Percentiles rank a stretch among this genome's conserved stretches.
Evolutionary conservation across 2,329 filamentous ascomycete species (phyloP).

Genomic region (Xylariaceae sp.): DNA sequence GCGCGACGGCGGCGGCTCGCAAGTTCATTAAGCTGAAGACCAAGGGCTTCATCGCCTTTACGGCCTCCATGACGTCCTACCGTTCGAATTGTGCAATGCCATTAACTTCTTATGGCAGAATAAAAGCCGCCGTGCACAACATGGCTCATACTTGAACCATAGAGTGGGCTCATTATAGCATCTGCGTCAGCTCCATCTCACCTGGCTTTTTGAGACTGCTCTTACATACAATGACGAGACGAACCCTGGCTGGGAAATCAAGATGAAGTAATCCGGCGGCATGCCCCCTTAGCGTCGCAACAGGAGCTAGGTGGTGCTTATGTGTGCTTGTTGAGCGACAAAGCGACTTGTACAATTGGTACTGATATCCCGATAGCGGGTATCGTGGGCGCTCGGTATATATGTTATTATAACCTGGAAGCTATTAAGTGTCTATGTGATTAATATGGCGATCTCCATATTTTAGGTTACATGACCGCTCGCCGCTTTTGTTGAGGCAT

Average conservation of each 20-base stretch:
- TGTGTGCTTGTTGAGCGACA: constrained; percentile 61
- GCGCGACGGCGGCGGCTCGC: constrained; percentile 52
- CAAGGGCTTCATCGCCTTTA: constrained; percentile 51
- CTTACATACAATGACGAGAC: constrained; percentile 58
- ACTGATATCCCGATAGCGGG: constrained; percentile 55
- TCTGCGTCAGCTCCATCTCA: constrained; percentile 54
- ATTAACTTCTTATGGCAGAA: constrained; percentile 54
- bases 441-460: background rate
- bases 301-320: constrained; percentile 63
- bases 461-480: no score
- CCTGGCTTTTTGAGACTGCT: constrained; percentile 51
- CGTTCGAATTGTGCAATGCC: constrained; percentile 56
- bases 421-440: constrained; percentile 26
- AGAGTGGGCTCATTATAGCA: constrained; percentile 55
- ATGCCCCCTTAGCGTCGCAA: constrained; percentile 59
- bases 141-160: constrained; percentile 51
- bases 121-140: constrained; percentile 51
- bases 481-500: background rate
- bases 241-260: constrained; percentile 60
- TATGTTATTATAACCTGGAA: background rate
- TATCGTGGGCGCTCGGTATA: constrained; percentile 40
- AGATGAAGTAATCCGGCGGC: constrained; percentile 64
- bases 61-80: constrained; percentile 54
- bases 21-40: constrained; percentile 45
- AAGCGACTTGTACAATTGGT: constrained; percentile 55